phyloP scores from a whole-genome alignment of 1,139 yeast genomes.

The Pneumocystis murina region DNA sequence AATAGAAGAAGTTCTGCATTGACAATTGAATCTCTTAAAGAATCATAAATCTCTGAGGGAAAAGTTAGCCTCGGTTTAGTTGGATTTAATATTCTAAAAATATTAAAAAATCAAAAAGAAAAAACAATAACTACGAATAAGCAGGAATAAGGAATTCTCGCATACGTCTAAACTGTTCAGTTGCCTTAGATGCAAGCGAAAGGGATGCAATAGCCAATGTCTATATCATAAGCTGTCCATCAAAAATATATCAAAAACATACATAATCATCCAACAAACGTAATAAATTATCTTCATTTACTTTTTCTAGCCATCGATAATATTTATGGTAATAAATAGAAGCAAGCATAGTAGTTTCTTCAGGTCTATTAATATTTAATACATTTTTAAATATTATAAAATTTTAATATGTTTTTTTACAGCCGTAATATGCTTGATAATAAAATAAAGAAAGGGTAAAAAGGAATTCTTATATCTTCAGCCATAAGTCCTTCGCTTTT shows the following conservation, averaged over 20 bases:
- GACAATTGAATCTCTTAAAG: conserved; percentile 15
- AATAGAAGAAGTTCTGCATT: conserved; percentile 13
- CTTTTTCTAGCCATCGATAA: neutral
- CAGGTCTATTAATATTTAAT: conserved; percentile 1
- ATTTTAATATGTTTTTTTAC: neutral
- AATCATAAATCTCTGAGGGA: conserved; percentile 14
- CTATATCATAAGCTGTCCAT: neutral
- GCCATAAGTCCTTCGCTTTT: neutral
- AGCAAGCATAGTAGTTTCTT: conserved; percentile 7
- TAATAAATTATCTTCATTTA: neutral
- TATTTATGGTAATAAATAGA: conserved; percentile 5
- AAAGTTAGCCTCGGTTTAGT: conserved; percentile 6
- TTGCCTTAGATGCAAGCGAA: conserved; percentile 14
- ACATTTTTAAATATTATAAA: neutral
- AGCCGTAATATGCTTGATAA: neutral
- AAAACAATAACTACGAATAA: conserved; percentile 5
- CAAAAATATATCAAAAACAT: neutral
- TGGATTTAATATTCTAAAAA: conserved; percentile 10
- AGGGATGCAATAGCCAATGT: conserved; percentile 11
- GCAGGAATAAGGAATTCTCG: conserved; percentile 16
- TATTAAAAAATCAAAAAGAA: neutral
- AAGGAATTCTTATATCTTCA: neutral
- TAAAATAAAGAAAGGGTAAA: neutral
- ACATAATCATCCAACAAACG: neutral
- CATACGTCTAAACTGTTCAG: conserved; percentile 14